Base-by-base conservation (phyloP, 148 eudicot genomes). In the Vaccinium darrowii region DNA sequence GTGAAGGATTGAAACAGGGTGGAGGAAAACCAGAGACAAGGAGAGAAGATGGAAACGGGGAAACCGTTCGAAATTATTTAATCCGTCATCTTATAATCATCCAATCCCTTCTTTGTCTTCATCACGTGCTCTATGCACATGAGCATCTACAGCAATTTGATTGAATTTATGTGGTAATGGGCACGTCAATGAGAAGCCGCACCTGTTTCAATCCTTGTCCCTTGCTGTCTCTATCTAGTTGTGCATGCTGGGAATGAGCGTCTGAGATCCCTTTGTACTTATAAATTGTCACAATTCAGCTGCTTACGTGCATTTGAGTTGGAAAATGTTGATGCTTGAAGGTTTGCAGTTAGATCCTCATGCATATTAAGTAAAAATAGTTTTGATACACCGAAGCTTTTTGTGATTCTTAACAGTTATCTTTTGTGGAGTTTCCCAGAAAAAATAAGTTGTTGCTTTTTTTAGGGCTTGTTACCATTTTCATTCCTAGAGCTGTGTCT, bases 121-220 rank as follows among this genome's bases (percentile, higher is more conserved):
- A 25, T 67, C 39, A 25, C 23, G 21, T 27, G 14, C 19, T 30
- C 76, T 72, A 79, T 79, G 47, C 47, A 53, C 23, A 6, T 79
- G 47, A 79, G 11, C 81, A 79, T 52, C 81, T 27, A 78, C 63
- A 25, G 9, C 25, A 79, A 16, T 78, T 79, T 30, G 47, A 27
- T 33, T 6, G 50, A 36, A 73, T 73, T 73, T 73, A 73, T 73
- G 3, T 36, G 36, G 36, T 15, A 36, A 33, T 73, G 49, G 76
- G n/a, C 49, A 73, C 1, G 11, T 36, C 19, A 30, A 33, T 73
- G n/a, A 36, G 49, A 14, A 73, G 19, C 76, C 50, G 16, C n/a
- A 33, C 19, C 76, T 73, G 49, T 73, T 73, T 73, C 76, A 36
- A 11, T 36, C 76, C 49, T 67, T 25, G 23, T 73, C 36, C 50